Evolutionary conservation across 495 filamentous ascomycete species (phyloP).

Genomic region (Podospora didyma): DNA sequence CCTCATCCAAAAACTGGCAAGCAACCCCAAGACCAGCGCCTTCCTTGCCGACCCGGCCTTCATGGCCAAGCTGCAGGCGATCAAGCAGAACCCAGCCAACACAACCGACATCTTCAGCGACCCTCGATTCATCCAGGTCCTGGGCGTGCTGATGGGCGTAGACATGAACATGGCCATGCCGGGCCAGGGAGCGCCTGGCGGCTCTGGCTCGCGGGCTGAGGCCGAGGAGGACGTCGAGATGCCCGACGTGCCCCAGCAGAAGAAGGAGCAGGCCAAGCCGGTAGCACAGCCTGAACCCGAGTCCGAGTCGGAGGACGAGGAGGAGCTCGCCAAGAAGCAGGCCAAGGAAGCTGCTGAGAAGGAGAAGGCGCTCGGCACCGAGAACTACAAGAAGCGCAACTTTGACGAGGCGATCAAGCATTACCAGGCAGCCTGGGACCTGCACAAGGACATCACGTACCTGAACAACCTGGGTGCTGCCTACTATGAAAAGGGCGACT

Average conservation of each 20-base stretch:
- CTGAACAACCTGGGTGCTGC: constrained; percentile 94
- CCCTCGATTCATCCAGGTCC: constrained; percentile 87
- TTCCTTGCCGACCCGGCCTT: constrained; percentile 81
- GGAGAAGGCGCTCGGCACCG: constrained; percentile 91
- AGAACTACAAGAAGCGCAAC: constrained; percentile 95
- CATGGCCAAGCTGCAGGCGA: constrained; percentile 80
- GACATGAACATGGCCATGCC: constrained; percentile 81
- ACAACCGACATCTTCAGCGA: constrained; percentile 79
- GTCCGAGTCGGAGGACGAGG: constrained; percentile 70
- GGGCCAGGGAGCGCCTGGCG: constrained; percentile 39
- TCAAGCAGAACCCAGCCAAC: constrained; percentile 75
- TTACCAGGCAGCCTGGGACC: constrained; percentile 91
- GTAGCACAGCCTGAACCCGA: constrained; percentile 48
- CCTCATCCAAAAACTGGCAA: constrained; percentile 82
- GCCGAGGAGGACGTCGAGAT: constrained; percentile 73
- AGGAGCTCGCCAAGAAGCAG: constrained; percentile 75
- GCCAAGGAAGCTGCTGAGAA: constrained; percentile 90
- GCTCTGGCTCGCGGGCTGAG: constrained; percentile 44
- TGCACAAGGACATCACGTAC: constrained; percentile 95
- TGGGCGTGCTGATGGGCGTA: constrained; percentile 89
- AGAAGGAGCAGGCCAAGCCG: constrained; percentile 33
- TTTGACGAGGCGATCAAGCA: constrained; percentile 93
- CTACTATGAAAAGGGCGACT: constrained; percentile 93
- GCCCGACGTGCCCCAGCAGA: constrained; percentile 56
- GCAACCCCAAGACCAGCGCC: constrained; percentile 86